A percentile compares a stretch with the other conserved stretches of the same genome.
These are phyloP conservation scores for Byssothecium circinans DNA, from an alignment of 2,329 filamentous ascomycete genomes.

Conservation along the genomic window DNA sequence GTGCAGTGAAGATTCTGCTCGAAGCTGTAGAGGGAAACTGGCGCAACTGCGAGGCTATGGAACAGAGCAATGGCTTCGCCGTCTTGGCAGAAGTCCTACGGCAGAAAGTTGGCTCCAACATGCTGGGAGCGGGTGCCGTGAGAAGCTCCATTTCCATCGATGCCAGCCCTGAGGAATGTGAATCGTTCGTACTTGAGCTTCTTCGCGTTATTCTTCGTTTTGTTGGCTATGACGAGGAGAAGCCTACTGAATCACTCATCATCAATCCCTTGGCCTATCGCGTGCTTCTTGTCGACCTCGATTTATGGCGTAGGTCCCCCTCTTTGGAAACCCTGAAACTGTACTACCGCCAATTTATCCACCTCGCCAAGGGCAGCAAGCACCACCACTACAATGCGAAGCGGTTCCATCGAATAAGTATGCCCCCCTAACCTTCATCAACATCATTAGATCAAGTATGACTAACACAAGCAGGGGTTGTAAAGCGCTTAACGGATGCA, in stretches of 20 bases:
- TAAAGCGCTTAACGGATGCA: constrained; percentile 86
- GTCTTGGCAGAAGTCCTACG: constrained; percentile 82
- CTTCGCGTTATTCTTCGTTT: constrained; percentile 80
- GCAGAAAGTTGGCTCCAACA: constrained; percentile 69
- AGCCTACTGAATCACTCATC: constrained; percentile 85
- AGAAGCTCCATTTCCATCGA: constrained; percentile 48
- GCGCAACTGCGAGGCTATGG: constrained; percentile 98
- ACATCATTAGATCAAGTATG: neutral
- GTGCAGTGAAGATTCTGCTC: constrained; percentile 81
- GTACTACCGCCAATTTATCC: constrained; percentile 90
- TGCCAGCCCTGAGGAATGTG: constrained; percentile 47
- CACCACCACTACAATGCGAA: constrained; percentile 90
- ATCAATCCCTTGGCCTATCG: constrained; percentile 95
- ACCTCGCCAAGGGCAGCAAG: constrained; percentile 87
- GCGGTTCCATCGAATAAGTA: constrained; percentile 86
- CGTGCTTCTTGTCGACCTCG: constrained; percentile 86
- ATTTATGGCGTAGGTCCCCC: constrained; percentile 80
- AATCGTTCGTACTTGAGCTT: constrained; percentile 60
- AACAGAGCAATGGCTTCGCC: constrained; percentile 90
- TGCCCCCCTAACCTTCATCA: constrained; percentile 40
- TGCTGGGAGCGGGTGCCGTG: constrained; percentile 48
- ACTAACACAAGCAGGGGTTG: constrained; percentile 65
- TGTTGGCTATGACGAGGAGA: constrained; percentile 81
- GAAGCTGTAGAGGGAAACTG: constrained; percentile 86
- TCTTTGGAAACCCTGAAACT: constrained; percentile 76